These are phyloP conservation scores for Aspergillus hancockii DNA, from an alignment of 495 filamentous ascomycete genomes.

Conservation along the genomic window DNA sequence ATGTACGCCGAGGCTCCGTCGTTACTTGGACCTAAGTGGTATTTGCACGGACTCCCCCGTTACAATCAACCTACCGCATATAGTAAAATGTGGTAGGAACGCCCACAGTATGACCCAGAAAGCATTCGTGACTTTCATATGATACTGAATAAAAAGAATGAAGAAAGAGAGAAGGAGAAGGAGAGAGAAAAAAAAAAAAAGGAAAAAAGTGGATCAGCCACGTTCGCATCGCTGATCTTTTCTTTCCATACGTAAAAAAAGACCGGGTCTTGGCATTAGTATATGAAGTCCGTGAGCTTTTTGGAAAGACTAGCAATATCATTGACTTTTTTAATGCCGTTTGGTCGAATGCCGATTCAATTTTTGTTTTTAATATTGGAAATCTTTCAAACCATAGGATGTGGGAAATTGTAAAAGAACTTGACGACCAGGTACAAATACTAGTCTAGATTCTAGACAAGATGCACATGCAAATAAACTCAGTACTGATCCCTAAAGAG, in stretches of 20 bases:
- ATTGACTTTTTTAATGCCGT: not conserved
- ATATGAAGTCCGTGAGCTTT: not conserved
- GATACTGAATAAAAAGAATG: too few species aligned
- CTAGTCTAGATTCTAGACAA: not conserved
- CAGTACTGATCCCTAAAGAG: too few species aligned
- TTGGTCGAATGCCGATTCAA: not conserved
- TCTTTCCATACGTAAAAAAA: not conserved
- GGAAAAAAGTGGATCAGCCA: constrained; percentile 9
- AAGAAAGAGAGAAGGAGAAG: too few species aligned
- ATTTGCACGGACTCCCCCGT: not conserved
- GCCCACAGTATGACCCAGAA: not conserved
- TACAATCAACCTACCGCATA: not conserved
- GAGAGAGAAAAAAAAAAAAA: not conserved
- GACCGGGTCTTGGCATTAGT: not conserved
- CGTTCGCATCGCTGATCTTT: constrained; percentile 8
- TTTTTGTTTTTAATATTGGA: not conserved
- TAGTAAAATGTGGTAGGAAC: not conserved
- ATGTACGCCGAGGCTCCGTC: not conserved
- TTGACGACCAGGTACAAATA: too few species aligned
- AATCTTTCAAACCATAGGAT: not conserved
- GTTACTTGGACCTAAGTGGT: not conserved
- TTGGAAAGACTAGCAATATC: not conserved
- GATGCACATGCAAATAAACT: constrained; percentile 3
- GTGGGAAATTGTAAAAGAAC: not conserved
- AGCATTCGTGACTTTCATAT: not conserved